Evolutionary conservation across 371 early-diverging fungal genomes (phyloP).

Genomic region (Mortierella sp.): DNA sequence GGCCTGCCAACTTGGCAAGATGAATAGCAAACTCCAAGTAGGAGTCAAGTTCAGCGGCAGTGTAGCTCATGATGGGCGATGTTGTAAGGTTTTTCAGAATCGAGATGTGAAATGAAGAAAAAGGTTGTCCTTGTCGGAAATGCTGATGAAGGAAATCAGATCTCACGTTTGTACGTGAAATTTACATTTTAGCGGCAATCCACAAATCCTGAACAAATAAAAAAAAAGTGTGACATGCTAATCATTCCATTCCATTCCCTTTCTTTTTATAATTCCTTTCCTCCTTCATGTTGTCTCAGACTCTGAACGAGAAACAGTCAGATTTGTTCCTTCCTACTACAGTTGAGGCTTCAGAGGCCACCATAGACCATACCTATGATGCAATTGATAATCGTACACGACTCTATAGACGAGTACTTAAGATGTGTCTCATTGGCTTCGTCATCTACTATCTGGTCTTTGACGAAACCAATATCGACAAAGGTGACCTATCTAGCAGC

Average conservation of each 20-base stretch:
- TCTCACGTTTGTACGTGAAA: constrained; percentile 1
- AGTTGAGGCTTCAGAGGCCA: neutral
- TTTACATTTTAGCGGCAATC: neutral
- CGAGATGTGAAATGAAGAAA: neutral
- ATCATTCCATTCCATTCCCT: neutral
- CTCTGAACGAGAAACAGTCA: constrained; percentile 18
- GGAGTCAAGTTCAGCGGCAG: constrained; percentile 54
- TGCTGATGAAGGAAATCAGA: neutral
- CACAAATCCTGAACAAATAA: neutral
- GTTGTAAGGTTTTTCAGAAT: neutral
- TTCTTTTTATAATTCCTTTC: neutral
- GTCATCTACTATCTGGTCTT: constrained; percentile 8
- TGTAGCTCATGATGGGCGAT: constrained; percentile 38
- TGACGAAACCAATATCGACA: neutral
- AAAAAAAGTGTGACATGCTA: too few species aligned
- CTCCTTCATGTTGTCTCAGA: neutral
- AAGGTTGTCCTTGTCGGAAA: neutral
- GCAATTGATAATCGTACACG: constrained; percentile 6
- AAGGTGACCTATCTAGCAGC: neutral
- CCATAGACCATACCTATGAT: neutral
- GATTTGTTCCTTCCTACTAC: constrained; percentile 10
- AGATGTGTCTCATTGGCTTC: constrained; percentile 11
- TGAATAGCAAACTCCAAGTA: constrained; percentile 67
- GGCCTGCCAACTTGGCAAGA: constrained; percentile 74
- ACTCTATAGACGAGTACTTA: constrained; percentile 11